Base-by-base conservation (phyloP, 2,329 filamentous ascomycete genomes). In the Davidsoniella virescens region DNA sequence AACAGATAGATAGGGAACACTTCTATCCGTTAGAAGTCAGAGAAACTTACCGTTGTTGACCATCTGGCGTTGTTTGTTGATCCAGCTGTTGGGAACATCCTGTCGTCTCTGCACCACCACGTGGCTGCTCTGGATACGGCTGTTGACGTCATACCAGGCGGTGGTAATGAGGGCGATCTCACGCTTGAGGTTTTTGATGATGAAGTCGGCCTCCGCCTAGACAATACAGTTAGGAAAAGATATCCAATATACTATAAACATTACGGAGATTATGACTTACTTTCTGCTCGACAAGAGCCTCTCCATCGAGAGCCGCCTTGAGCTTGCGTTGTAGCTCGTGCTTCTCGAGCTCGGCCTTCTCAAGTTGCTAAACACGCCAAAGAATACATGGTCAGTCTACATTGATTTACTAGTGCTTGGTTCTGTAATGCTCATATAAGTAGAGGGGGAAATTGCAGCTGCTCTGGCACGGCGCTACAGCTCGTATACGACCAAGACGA, bases 131-230 rank as follows among this genome's bases (percentile, higher is more conserved):
- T 92, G 85, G 57, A 93, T 65, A 47, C 86, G 73, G 60, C 73
- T 80, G 23, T 81, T 80, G 59, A 92, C 74, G 63, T 90, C 84
- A 65, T 88, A 88, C 84, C 84, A 93, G 2, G 86, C 86, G n/a
- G 80, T 83, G 23, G 81, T 71, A 58, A 93, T 86, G 60, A 92
- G 72, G 38, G 74, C 73, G 62, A 86, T 87, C 64, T 93, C 86
- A 57, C 82, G 76, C 62, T 83, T 75, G 53, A 93, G 73, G 57
- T 80, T 84, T 56, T 78, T 76, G 59, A 84, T 74, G 47, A 70
- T 66, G 59, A 74, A 67, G 44, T 78, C 73, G 55, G 63, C 64
- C 50, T 70, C 66, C 41, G 70, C 70, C 70, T 76, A 58, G 5
- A 20, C 16, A 33, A 36, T 12, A 16, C 14, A 14, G 43, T 17